phyloP scores from a whole-genome alignment of 2,329 filamentous ascomycete genomes.

The Hyphodiscus sp. region DNA sequence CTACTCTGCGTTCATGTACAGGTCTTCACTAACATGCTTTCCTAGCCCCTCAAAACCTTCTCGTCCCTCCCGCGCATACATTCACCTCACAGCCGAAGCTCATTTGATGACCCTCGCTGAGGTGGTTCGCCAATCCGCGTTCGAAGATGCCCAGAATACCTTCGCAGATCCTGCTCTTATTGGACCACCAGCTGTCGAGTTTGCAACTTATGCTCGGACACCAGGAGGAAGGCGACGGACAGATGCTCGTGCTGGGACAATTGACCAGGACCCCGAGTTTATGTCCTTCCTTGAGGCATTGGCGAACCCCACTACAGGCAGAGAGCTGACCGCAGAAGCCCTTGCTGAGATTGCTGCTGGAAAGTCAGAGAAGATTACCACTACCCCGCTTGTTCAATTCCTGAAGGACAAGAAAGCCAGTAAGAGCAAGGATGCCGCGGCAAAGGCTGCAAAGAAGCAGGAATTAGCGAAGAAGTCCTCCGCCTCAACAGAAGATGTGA shows the following conservation, averaged over 20 bases:
- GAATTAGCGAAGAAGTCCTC: conserved; percentile 43
- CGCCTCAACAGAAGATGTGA: conserved; percentile 37
- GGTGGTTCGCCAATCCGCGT: conserved; percentile 59
- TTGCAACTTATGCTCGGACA: conserved; percentile 76
- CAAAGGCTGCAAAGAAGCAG: conserved; percentile 47
- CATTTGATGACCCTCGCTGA: conserved; percentile 64
- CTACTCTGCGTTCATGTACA: background rate
- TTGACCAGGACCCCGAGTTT: conserved; percentile 94
- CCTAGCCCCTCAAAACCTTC: conserved; percentile 77
- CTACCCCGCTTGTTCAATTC: conserved; percentile 84
- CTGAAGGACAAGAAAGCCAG: conserved; percentile 88
- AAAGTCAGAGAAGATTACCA: conserved; percentile 56
- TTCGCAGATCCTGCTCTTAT: conserved; percentile 65
- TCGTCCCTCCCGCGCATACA: conserved; percentile 70
- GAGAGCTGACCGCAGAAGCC: conserved; percentile 42
- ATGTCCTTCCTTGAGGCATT: conserved; percentile 86
- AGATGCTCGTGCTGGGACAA: conserved; percentile 85
- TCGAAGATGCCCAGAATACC: conserved; percentile 78
- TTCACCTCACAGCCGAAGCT: conserved; percentile 70
- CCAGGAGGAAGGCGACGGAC: conserved; percentile 67
- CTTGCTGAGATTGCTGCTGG: conserved; percentile 12
- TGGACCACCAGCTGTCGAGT: conserved; percentile 74
- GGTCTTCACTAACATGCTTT: conserved; percentile 4
- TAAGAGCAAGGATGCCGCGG: conserved; percentile 50
- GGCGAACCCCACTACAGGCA: conserved; percentile 57